Evolutionary conservation across 805 yeast species (phyloP), one percentile per base, ranked within the genome.

Genomic region (Kodamaea jinghongensis): DNA sequence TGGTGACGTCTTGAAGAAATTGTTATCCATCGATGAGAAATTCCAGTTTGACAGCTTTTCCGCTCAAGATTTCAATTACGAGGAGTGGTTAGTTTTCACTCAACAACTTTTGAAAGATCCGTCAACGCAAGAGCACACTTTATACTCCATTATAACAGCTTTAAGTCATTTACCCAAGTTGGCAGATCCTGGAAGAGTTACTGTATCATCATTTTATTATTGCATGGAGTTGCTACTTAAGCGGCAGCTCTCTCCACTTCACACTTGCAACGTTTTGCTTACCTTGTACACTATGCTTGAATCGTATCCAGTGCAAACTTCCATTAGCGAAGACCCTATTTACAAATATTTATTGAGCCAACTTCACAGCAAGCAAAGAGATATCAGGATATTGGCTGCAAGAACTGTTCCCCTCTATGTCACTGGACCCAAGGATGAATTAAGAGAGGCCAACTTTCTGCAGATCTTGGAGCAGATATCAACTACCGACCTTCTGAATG

Each of bases 401-500:
- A 70, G 79, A 43, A 48, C 79, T 0, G 43, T 83, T 2, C 86
- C 89, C 0, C 54, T 80, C 8, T 70, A 75, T 44, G 56, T 77
- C n/a, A 49, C 73, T 3, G 52, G 51, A 3, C 60, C 60, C 6
- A 47, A 66, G 6, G 58, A 65, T 5, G 66, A 36, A 53, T 60
- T 22, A 65, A 66, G 39, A 71, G 75, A 43, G 47, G 51, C 17
- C 59, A 74, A 47, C 16, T 75, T 82, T 32, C 70, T 72, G 14
- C 34, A 53, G 0, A 65, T 83, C 6, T 60, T 78, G 31, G 54
- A 60, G 10, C 55, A 63, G 30, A 46, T 81, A 0, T 70, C 75
- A 28, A 51, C 63, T 1, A 67, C 77, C 31, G 62, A 64, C 4
- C 65, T 71, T n/a, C 30, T 36, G 22, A 48, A 2, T 67, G 75